A percentile compares a stretch with the other conserved stretches of the same genome.
These are phyloP conservation scores for Porcisia deanei DNA, from an alignment of 208 protist species.

Conservation along the genomic window DNA sequence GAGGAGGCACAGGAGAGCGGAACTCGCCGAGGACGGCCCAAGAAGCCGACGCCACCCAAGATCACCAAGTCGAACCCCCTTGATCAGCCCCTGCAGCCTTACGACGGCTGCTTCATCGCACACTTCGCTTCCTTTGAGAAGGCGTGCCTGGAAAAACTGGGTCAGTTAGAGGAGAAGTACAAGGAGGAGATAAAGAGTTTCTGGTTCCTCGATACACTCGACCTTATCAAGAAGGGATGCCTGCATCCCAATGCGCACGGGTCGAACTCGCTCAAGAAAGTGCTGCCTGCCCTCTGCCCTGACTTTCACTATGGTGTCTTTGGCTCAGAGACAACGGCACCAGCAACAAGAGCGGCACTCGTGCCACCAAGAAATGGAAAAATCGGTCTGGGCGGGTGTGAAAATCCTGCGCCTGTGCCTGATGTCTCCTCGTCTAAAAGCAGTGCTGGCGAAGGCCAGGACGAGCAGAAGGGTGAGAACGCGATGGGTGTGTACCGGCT, in stretches of 20 bases:
- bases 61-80: constrained; percentile 43
- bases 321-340: constrained; percentile 43
- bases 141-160: constrained; percentile 84
- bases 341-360: not conserved
- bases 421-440: not conserved
- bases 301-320: constrained; percentile 90
- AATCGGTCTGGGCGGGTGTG: not conserved
- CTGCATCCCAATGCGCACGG: constrained; percentile 83
- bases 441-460: constrained; percentile 23
- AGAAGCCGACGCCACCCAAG: constrained; percentile 37
- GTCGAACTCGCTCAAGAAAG: constrained; percentile 91
- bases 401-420: not conserved
- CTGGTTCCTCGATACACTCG: constrained; percentile 89
- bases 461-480: constrained; percentile 86
- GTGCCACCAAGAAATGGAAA: not conserved
- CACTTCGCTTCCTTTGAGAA: constrained; percentile 91
- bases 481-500: constrained; percentile 89
- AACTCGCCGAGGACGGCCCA: constrained; percentile 16
- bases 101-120: constrained; percentile 87
- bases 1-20: constrained; percentile 28
- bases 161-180: constrained; percentile 69
- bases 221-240: constrained; percentile 79
- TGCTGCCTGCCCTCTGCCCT: constrained; percentile 84
- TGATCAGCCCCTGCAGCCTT: constrained; percentile 60
- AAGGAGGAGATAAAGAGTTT: constrained; percentile 82